Conservation (phyloP, 1,284 basidiomycete species). For the Leccinum ponderosum region DNA sequence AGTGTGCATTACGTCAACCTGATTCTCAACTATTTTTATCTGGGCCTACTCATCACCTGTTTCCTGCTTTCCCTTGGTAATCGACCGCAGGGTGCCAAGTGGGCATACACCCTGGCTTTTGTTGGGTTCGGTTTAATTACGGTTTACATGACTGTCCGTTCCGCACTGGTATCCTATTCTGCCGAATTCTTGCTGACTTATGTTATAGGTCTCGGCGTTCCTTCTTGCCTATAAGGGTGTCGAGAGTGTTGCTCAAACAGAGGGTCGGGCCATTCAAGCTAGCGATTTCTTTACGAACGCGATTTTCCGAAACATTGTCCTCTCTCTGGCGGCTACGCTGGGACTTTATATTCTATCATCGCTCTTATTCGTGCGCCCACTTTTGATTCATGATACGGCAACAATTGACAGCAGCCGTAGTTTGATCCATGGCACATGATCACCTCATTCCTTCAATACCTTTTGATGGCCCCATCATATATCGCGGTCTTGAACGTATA, state of each 20-base stretch:
- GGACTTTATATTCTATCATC: constrained; percentile 84
- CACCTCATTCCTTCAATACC: constrained; percentile 93
- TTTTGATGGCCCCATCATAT: constrained; percentile 91
- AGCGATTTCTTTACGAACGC: constrained; percentile 68
- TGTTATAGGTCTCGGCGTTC: constrained; percentile 65
- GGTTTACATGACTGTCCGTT: constrained; percentile 85
- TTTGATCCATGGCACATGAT: constrained; percentile 93
- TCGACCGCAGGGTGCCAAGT: constrained; percentile 86
- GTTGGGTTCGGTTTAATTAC: constrained; percentile 88
- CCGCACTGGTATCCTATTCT: not conserved
- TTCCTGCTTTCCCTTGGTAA: constrained; percentile 93
- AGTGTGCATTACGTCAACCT: constrained; percentile 73
- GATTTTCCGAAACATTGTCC: constrained; percentile 84
- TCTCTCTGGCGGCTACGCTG: constrained; percentile 84
- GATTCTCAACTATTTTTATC: constrained; percentile 84
- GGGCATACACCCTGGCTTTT: constrained; percentile 80
- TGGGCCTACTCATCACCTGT: constrained; percentile 85
- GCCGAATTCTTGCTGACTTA: constrained; percentile 5
- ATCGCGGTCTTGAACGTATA: constrained; percentile 91
- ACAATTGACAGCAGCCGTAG: constrained; percentile 36
- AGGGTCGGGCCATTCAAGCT: constrained; percentile 48
- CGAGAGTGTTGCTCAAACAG: constrained; percentile 49
- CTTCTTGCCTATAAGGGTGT: constrained; percentile 83
- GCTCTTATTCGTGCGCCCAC: constrained; percentile 73
- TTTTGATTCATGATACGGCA: not conserved